Evolutionary conservation across 495 filamentous ascomycete genomes (phyloP), one percentile per base, ranked within the genome.

Genomic region (Tuber aestivum): DNA sequence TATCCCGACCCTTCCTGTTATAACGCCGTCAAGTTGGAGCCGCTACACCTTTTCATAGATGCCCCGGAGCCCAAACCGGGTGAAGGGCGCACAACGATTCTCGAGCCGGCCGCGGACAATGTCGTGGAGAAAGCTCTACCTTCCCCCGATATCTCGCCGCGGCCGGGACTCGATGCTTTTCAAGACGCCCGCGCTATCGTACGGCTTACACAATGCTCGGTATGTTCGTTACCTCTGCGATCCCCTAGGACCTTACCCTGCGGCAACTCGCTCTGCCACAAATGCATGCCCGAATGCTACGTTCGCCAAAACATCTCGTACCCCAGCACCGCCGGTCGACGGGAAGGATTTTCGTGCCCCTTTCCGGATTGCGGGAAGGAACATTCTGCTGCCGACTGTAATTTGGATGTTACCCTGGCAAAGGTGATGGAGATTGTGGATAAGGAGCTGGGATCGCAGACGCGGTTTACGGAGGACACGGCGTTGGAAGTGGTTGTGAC

Each of bases 221-320:
- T 87, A 77, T 97, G 94, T 83, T 92, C 91, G 18, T 85, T 84
- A 21, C 92, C 91, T 3, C 85, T 95, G 4, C 86, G 84, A 41
- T 85, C 87, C 0, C 93, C 94, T 20, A 85, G 92, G 68, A 92
- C 92, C 6, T 85, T 97, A 27, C 94, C 94, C 3, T 97, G 94
- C 82, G 94, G 94, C 5, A 89, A 92, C 82, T 88, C 91, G 10
- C 78, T 97, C 9, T 97, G 94, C 84, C 89, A 88, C 75, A 82
- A 81, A 27, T 97, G 94, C 84, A 84, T 97, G 2, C 94, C 94
- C 10, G 83, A 87, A 42, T 80, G 89, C 8, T 88, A 89, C 77
- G 79, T 83, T 35, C 87, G 93, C 40, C 85, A 85, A 74, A 89
- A 92, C 75, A 91, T 96, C 68, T 90, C 92, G 18, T 97, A 94